Evolutionary conservation across 441 rosid species (phyloP).

Genomic region (Rhodomyrtus psidioides): DNA sequence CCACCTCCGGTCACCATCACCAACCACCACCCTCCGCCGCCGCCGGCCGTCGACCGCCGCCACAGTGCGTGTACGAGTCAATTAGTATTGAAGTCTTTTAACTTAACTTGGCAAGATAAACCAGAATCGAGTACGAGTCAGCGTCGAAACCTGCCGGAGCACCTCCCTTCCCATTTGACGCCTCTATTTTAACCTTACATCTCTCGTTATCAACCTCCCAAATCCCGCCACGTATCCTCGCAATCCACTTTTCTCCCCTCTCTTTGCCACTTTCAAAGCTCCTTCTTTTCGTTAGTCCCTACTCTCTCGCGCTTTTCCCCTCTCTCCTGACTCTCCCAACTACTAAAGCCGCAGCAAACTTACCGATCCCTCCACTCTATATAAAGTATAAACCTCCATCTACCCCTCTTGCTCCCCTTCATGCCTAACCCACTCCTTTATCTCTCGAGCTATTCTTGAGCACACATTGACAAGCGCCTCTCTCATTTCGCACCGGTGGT

Average conservation of each 20-base stretch:
- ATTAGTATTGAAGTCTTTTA: no score
- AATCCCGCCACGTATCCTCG: not conserved
- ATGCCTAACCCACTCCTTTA: constrained; percentile 10
- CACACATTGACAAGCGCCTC: no score
- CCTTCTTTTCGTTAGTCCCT: constrained; percentile 16
- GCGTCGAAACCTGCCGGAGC: no score
- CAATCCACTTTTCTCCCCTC: not conserved
- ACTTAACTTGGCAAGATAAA: no score
- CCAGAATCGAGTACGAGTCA: no score
- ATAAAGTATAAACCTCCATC: constrained; percentile 10
- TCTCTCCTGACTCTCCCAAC: not conserved
- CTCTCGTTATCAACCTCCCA: not conserved
- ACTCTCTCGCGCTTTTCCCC: constrained; percentile 5
- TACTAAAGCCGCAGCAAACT: not conserved
- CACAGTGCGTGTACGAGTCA: no score
- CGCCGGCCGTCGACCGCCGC: no score
- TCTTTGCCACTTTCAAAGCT: not conserved
- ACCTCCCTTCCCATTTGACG: no score
- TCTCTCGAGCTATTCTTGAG: not conserved
- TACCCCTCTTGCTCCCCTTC: not conserved
- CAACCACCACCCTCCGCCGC: no score
- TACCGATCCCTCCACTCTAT: not conserved
- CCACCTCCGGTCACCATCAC: no score
- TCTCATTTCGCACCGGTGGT: no score
- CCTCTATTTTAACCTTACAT: no score